Conservation (phyloP, 495 filamentous ascomycete genomes). For the Tuber aestivum region DNA sequence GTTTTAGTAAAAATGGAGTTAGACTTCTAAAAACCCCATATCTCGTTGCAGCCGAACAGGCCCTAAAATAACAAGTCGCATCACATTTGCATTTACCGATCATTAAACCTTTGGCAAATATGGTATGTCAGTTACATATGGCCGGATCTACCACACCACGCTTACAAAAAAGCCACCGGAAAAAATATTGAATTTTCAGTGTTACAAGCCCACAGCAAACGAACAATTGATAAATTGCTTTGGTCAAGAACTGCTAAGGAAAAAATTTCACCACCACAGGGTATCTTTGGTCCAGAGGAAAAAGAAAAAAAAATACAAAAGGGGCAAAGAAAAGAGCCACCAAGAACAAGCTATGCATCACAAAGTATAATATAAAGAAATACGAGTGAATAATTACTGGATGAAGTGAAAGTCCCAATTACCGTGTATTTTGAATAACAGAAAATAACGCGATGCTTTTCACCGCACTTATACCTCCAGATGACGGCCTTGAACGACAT, state of each 20-base stretch:
- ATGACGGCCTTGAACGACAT: slow-evolving; percentile 12
- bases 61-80: no score
- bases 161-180: background rate
- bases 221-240: background rate
- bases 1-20: no score
- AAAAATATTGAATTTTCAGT: background rate
- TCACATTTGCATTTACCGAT: no score
- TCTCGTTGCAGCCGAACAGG: no score
- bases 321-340: slow-evolving; percentile 10
- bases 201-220: background rate
- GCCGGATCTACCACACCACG: background rate
- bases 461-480: slow-evolving; percentile 34
- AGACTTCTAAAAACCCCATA: no score
- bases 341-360: slow-evolving; percentile 28
- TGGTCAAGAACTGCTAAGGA: slow-evolving; percentile 6
- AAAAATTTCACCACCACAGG: slow-evolving; percentile 23
- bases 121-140: background rate
- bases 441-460: slow-evolving; percentile 20
- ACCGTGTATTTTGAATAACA: slow-evolving; percentile 39
- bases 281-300: slow-evolving; percentile 19
- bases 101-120: no score
- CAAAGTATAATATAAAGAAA: slow-evolving; percentile 10
- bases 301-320: slow-evolving; percentile 6
- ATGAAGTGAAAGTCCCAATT: slow-evolving; percentile 33
- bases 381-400: slow-evolving; percentile 16